Conservation (phyloP, 257 asterid species). For the Galeopsis tetrahit region DNA sequence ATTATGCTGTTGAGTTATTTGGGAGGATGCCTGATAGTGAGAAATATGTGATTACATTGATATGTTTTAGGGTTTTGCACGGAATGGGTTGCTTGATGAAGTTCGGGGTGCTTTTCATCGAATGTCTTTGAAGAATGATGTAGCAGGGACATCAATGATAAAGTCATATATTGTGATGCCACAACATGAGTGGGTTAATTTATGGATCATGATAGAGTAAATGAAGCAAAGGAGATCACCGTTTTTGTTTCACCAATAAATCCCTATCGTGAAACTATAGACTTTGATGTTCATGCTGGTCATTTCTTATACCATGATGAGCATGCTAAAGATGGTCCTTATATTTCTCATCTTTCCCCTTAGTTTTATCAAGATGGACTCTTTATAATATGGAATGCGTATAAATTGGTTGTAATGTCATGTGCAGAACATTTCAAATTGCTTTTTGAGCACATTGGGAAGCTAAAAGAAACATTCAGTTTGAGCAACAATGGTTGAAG, state of each 20-base stretch:
- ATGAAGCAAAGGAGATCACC: constrained; percentile 59
- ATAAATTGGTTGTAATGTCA: constrained; percentile 23
- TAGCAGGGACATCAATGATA: no score
- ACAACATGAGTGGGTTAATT: no score
- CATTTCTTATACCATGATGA: constrained; percentile 46
- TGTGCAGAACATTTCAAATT: constrained; percentile 87
- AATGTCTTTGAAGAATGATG: no score
- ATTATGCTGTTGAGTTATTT: no score
- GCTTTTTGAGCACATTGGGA: constrained; percentile 84
- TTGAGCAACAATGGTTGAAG: constrained; percentile 96
- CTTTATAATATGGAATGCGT: constrained; percentile 2
- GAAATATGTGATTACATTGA: no score
- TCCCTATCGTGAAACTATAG: constrained; percentile 91
- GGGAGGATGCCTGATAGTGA: no score
- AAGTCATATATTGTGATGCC: no score
- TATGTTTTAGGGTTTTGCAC: no score
- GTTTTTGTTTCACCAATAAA: constrained; percentile 86
- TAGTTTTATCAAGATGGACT: constrained; percentile 1
- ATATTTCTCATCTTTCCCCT: background rate
- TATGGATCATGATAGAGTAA: no score
- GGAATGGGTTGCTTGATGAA: no score
- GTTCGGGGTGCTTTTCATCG: no score
- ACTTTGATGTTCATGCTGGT: constrained; percentile 84
- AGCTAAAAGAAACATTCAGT: constrained; percentile 89
- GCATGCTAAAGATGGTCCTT: constrained; percentile 68